phyloP scores from a whole-genome alignment of 257 asterid species.

The Nicotiana noctiflora region DNA sequence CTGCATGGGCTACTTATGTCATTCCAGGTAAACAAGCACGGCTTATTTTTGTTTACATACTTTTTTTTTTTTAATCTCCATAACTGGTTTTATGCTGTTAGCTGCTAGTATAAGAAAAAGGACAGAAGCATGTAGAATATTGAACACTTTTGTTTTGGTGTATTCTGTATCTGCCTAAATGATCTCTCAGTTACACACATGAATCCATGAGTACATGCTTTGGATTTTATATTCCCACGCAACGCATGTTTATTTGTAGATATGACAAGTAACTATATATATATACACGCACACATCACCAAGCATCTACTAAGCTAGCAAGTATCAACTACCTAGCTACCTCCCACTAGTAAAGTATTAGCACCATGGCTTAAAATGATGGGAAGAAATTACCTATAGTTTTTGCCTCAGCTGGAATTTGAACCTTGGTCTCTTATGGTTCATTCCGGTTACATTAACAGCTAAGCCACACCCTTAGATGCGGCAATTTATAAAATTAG shows the following conservation, averaged over 20 bases:
- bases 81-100: not conserved
- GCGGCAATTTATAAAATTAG: not conserved
- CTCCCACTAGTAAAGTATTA: not conserved
- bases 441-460: not conserved
- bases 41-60: slow-evolving; percentile 24
- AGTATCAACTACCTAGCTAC: too few species aligned
- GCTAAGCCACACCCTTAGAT: not conserved
- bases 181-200: not conserved
- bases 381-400: not conserved
- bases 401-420: not conserved
- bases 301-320: too few species aligned
- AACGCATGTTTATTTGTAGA: not conserved
- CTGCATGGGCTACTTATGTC: slow-evolving; percentile 98
- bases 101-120: not conserved
- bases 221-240: not conserved
- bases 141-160: not conserved
- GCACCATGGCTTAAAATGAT: not conserved
- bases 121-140: not conserved
- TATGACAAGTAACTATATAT: not conserved
- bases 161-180: not conserved
- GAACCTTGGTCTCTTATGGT: not conserved
- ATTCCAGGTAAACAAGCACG: slow-evolving; percentile 57
- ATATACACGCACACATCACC: not conserved
- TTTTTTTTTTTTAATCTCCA: not conserved
- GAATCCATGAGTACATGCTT: not conserved